phyloP scores from a whole-genome alignment of 768 basidiomycete genomes.

The Amanita rimosa region DNA sequence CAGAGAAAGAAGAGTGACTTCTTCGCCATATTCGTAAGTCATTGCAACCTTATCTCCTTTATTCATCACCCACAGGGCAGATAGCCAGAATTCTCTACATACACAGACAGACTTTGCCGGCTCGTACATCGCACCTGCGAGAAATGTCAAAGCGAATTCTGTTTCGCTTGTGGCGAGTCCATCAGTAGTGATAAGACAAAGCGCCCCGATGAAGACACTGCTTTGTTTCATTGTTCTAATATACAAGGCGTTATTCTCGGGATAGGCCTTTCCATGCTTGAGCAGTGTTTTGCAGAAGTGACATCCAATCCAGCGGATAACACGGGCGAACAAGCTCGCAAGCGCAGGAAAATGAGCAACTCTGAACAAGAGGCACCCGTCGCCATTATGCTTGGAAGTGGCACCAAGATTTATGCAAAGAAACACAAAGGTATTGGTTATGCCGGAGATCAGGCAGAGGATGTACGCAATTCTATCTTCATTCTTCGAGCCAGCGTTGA shows the following conservation, averaged over 20 bases:
- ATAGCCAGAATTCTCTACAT: constrained; percentile 64
- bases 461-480: constrained; percentile 42
- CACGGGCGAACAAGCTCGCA: constrained; percentile 25
- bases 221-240: constrained; percentile 82
- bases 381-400: constrained; percentile 6
- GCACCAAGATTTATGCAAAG: constrained; percentile 34
- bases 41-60: neutral
- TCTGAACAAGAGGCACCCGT: neutral
- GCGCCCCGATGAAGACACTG: constrained; percentile 35
- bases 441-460: constrained; percentile 73
- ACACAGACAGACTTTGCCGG: constrained; percentile 50
- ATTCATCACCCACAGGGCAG: constrained; percentile 3
- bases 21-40: constrained; percentile 70
- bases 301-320: constrained; percentile 21
- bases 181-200: constrained; percentile 32
- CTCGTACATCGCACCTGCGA: constrained; percentile 53
- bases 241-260: constrained; percentile 86
- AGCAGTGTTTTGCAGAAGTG: constrained; percentile 56
- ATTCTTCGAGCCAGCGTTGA: neutral
- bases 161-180: constrained; percentile 69
- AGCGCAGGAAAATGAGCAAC: constrained; percentile 33
- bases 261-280: constrained; percentile 82
- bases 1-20: constrained; percentile 65
- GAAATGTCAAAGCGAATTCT: constrained; percentile 48
- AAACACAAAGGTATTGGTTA: constrained; percentile 79